phyloP scores from a whole-genome alignment of 164 flowering plant species.

The Liquidambar formosana region DNA sequence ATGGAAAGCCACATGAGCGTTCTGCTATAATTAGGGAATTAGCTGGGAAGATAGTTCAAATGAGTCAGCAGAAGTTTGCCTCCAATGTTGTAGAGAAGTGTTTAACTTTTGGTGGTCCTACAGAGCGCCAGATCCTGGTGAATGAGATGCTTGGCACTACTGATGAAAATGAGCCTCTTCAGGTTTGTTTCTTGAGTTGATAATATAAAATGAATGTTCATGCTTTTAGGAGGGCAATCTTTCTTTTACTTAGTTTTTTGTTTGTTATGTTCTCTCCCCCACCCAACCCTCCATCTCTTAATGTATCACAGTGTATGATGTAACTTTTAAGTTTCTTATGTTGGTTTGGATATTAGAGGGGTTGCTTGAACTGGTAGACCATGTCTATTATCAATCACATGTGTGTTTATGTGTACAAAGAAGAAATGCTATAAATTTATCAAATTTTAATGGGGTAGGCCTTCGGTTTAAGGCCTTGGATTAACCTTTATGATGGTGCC shows the following conservation, averaged over 20 bases:
- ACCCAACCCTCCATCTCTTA: too few species aligned
- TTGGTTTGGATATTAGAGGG: too few species aligned
- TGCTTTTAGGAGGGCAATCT: neutral
- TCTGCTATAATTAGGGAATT: slow-evolving; percentile 75
- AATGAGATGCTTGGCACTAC: slow-evolving; percentile 95
- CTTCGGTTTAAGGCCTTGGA: neutral
- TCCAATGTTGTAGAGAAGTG: slow-evolving; percentile 99
- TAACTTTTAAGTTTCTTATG: too few species aligned
- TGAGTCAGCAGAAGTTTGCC: slow-evolving; percentile 99
- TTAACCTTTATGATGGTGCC: neutral
- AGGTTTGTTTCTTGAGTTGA: slow-evolving; percentile 45
- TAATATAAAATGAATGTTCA: neutral
- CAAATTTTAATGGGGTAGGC: neutral
- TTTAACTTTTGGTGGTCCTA: slow-evolving; percentile 73
- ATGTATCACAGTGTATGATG: too few species aligned
- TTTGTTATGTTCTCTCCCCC: too few species aligned
- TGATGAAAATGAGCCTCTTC: slow-evolving; percentile 96
- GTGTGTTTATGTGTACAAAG: too few species aligned
- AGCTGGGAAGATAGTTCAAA: slow-evolving; percentile 89
- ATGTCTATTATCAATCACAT: too few species aligned
- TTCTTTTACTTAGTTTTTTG: neutral
- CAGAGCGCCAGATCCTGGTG: slow-evolving; percentile 80
- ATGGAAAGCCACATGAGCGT: slow-evolving; percentile 92
- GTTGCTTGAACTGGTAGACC: too few species aligned
- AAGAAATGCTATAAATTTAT: too few species aligned